Conservation (phyloP, 352 stramenopile species). For the Albugo laibachii region DNA sequence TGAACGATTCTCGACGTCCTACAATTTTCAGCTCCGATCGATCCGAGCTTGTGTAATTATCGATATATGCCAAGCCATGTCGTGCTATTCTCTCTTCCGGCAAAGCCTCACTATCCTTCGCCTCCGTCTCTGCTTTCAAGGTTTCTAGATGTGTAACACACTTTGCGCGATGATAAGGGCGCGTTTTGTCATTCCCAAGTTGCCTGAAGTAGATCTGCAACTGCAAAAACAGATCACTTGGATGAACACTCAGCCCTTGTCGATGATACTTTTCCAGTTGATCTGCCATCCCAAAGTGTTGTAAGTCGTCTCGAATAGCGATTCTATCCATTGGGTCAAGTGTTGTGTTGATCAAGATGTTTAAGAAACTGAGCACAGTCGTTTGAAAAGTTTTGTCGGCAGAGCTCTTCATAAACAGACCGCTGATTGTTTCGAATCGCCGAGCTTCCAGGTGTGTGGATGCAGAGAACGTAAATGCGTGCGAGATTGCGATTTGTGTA, state of each 20-base stretch:
- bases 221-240: slow-evolving; percentile 4
- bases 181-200: slow-evolving; percentile 1
- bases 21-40: no score
- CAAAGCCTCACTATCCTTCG: no score
- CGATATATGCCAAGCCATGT: no score
- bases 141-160: no score
- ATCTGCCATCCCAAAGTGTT: slow-evolving; percentile 11
- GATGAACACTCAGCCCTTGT: background rate
- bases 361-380: slow-evolving; percentile 24
- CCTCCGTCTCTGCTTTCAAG: no score
- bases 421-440: slow-evolving; percentile 13
- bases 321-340: slow-evolving; percentile 10
- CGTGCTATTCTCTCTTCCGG: no score
- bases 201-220: slow-evolving; percentile 12
- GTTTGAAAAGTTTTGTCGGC: slow-evolving; percentile 12
- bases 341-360: slow-evolving; percentile 17
- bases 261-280: slow-evolving; percentile 13
- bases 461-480: slow-evolving; percentile 8
- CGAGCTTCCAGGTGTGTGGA: slow-evolving; percentile 1
- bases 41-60: no score
- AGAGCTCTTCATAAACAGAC: slow-evolving; percentile 10
- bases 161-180: no score
- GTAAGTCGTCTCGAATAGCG: slow-evolving; percentile 24
- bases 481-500: slow-evolving; percentile 12
- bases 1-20: no score